Evolutionary conservation across 2,329 filamentous ascomycete species (phyloP).

Genomic region (Cordyceps farinosa): DNA sequence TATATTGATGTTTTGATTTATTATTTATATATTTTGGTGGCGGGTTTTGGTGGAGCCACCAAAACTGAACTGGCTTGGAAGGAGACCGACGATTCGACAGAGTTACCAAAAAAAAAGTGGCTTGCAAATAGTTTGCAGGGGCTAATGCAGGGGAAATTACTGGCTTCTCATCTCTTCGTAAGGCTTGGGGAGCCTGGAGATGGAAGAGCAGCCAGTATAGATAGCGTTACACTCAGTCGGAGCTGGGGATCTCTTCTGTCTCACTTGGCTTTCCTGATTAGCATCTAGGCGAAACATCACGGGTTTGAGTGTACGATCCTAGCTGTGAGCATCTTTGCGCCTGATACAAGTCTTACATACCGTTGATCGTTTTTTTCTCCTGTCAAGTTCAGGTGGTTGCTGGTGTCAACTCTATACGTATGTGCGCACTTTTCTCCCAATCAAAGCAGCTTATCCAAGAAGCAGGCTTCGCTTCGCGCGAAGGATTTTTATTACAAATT

Average conservation of each 20-base stretch:
- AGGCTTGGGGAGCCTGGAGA: neutral
- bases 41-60: neutral
- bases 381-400: too few relatives aligned
- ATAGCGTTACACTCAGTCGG: too few relatives aligned
- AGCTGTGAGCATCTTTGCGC: too few relatives aligned
- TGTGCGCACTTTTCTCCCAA: neutral
- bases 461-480: too few relatives aligned
- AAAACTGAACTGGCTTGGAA: neutral
- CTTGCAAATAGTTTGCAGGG: constrained; percentile 13
- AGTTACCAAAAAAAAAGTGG: constrained; percentile 1
- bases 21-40: neutral
- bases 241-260: neutral
- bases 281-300: neutral
- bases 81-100: too few relatives aligned
- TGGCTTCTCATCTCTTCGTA: too few relatives aligned
- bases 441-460: neutral
- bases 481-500: neutral
- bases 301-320: neutral
- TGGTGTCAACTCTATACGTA: too few relatives aligned
- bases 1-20: neutral
- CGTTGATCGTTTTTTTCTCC: too few relatives aligned
- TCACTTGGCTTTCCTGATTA: neutral
- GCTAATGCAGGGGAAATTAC: constrained; percentile 16
- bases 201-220: too few relatives aligned
- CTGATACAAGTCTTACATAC: too few relatives aligned